A percentile compares a stretch with the other conserved stretches of the same genome.
Evolutionary conservation across 2,329 filamentous ascomycete species (phyloP).

Genomic region (Monilinia vaccinii-corymbosi): DNA sequence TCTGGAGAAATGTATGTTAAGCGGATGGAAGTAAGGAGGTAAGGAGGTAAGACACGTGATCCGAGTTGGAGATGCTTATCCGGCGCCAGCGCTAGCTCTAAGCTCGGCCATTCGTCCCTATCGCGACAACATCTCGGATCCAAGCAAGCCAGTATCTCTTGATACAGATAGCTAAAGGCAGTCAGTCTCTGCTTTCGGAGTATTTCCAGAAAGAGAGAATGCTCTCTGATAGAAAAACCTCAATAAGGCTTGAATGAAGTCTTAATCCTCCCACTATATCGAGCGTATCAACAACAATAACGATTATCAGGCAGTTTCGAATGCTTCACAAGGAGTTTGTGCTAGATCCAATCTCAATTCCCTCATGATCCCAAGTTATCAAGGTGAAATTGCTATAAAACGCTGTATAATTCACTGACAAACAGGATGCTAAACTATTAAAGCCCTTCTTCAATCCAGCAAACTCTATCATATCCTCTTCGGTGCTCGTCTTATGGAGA

Average conservation of each 20-base stretch:
- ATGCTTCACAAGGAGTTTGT: not conserved
- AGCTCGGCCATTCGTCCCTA: no score
- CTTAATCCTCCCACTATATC: no score
- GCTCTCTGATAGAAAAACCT: not conserved
- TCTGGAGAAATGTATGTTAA: no score
- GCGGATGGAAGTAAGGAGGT: no score
- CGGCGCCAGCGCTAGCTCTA: no score
- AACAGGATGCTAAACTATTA: slow-evolving; percentile 13
- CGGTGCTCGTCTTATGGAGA: slow-evolving; percentile 30
- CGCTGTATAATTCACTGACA: not conserved
- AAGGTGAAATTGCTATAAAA: not conserved
- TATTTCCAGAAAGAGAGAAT: not conserved
- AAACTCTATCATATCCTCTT: slow-evolving; percentile 34
- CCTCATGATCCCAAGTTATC: not conserved
- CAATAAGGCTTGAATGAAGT: not conserved
- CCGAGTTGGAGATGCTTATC: no score
- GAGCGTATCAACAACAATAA: not conserved
- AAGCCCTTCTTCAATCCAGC: slow-evolving; percentile 32
- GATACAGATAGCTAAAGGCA: no score
- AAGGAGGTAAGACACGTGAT: no score
- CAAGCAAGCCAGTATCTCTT: no score
- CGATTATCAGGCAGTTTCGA: not conserved
- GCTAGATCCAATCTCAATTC: not conserved
- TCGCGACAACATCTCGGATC: no score
- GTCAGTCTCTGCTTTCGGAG: no score